Conservation (phyloP, 2,329 filamentous ascomycete species). For the Trichoderma polysporum region DNA sequence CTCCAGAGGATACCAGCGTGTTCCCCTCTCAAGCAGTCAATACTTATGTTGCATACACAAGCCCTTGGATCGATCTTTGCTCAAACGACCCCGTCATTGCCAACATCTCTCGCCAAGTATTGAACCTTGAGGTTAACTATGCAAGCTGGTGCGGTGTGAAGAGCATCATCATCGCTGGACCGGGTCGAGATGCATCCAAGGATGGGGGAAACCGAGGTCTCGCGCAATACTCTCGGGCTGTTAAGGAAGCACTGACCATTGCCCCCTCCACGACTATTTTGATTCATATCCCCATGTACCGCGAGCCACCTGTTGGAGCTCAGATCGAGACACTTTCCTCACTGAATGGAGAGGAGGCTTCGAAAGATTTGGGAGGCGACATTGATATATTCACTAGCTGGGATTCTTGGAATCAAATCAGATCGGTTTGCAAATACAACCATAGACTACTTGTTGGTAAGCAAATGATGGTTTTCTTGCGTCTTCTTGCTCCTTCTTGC, state of each 20-base stretch:
- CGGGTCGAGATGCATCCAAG: constrained; percentile 61
- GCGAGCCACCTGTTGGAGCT: constrained; percentile 62
- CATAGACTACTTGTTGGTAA: constrained; percentile 79
- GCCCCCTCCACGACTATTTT: constrained; percentile 77
- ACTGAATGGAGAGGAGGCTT: constrained; percentile 34
- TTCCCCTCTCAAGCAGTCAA: constrained; percentile 67
- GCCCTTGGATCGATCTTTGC: constrained; percentile 88
- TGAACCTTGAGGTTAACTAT: constrained; percentile 90
- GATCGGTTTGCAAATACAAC: constrained; percentile 83
- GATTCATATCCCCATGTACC: constrained; percentile 80
- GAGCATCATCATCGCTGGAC: constrained; percentile 79
- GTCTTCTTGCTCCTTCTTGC: neutral
- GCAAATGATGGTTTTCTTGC: constrained; percentile 33
- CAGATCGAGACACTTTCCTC: constrained; percentile 53
- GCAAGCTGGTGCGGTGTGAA: constrained; percentile 91
- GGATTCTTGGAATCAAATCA: constrained; percentile 91
- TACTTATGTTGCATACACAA: constrained; percentile 76
- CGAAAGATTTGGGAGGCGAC: constrained; percentile 42
- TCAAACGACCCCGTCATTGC: constrained; percentile 80
- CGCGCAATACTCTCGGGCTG: constrained; percentile 77
- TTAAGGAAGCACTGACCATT: constrained; percentile 75
- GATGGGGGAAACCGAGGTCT: constrained; percentile 50
- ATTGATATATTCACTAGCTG: constrained; percentile 76
- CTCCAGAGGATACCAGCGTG: constrained; percentile 74
- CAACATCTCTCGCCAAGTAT: constrained; percentile 82